Evolutionary conservation across 2,329 filamentous ascomycete species (phyloP).

Genomic region (Furcasterigmium furcatum): DNA sequence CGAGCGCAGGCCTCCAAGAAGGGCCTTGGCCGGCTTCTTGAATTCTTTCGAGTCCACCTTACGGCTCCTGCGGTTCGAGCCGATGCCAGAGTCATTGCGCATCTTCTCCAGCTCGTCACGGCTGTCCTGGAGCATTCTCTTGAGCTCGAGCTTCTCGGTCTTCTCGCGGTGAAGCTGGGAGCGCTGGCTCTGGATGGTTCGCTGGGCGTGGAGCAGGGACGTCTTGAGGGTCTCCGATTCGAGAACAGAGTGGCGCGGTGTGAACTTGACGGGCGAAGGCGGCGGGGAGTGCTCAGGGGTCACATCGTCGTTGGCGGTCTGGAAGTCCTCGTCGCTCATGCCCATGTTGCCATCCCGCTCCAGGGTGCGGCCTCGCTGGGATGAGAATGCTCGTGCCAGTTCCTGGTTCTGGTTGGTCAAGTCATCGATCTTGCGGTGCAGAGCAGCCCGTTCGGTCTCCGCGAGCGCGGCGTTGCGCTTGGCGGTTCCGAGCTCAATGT

Average conservation of each 20-base stretch:
- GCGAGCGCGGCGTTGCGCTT: conserved; percentile 76
- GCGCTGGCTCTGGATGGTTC: conserved; percentile 94
- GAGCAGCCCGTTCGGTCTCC: conserved; percentile 72
- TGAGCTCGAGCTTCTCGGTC: conserved; percentile 95
- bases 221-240: conserved; percentile 95
- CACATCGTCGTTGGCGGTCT: conserved; percentile 62
- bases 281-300: conserved; percentile 91
- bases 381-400: conserved; percentile 78
- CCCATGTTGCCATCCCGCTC: conserved; percentile 61
- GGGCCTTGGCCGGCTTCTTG: conserved; percentile 67
- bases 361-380: conserved; percentile 63
- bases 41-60: conserved; percentile 64
- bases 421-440: conserved; percentile 86
- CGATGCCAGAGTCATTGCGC: conserved; percentile 46
- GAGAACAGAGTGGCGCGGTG: conserved; percentile 85
- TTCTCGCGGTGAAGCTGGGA: conserved; percentile 96
- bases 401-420: conserved; percentile 87
- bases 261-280: conserved; percentile 85
- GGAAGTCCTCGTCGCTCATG: conserved; percentile 59
- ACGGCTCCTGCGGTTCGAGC: conserved; percentile 56
- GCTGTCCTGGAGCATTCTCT: conserved; percentile 91
- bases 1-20: conserved; percentile 73
- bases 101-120: conserved; percentile 83
- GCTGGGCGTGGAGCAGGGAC: conserved; percentile 88
- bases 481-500: conserved; percentile 81